Evolutionary conservation across 1,284 basidiomycete species (phyloP), one percentile per base, ranked within the genome.

Genomic region (Tilletiopsis washingtonensis): DNA sequence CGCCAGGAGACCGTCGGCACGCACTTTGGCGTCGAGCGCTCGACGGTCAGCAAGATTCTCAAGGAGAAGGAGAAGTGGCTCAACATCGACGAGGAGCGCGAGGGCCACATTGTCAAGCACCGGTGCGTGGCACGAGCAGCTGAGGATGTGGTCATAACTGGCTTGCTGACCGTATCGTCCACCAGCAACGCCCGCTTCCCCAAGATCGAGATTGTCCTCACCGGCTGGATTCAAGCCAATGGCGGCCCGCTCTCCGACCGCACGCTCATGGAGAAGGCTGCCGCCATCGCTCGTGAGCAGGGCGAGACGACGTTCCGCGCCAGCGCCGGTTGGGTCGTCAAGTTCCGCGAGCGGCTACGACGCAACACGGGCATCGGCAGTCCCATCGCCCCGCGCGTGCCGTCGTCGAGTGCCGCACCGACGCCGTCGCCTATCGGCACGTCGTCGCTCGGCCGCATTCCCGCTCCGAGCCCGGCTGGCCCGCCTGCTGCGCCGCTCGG

Each of bases 11-110:
- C 44, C 64, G 87, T 91, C 61, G 88, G 85, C 1, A 40, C n/a
- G 29, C 45, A 34, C 36, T 91, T 84, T 69, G 81, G 81, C 46
- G 84, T 91, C 48, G 89, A 91, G 71, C 82, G 89, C 44, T 89
- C 86, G 74, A 91, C 88, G n/a, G 85, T 91, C 68, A 87, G 84
- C 75, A 91, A 91, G 76, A 91, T 90, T 57, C 78, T 91, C 56
- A 91, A 90, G 54, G 76, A 86, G 65, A 86, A 86, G 74, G 78
- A 80, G 15, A 82, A 82, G 62, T 91, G 88, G 88, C 75, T 90
- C 64, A 81, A 80, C 53, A 79, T 86, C 26, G 59, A 67, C 19
- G 62, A 61, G 3, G 34, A 40, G 11, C 55, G 59, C 40, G 58
- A 56, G n/a, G 51, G 51, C 2, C 37, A 47, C 21, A 60, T 61